Evolutionary conservation across 2,329 filamentous ascomycete species (phyloP).

Genomic region (Colletotrichum godetiae): DNA sequence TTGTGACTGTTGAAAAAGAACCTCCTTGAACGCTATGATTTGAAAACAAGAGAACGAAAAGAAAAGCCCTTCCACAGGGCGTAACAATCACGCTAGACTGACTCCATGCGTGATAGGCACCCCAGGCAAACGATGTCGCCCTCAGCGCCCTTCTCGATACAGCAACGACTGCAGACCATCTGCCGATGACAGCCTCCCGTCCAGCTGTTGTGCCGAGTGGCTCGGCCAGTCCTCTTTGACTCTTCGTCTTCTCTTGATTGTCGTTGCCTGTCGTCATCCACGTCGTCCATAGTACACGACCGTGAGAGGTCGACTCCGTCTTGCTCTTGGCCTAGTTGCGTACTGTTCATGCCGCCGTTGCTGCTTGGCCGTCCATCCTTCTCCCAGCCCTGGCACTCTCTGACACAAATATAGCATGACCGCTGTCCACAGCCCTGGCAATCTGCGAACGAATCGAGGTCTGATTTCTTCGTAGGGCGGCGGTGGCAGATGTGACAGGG

Average conservation of each 20-base stretch:
- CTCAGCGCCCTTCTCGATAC: constrained; percentile 71
- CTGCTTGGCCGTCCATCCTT: constrained; percentile 36
- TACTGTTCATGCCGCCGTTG: constrained; percentile 22
- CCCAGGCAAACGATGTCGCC: constrained; percentile 76
- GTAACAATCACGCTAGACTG: constrained; percentile 42
- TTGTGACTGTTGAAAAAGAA: background rate
- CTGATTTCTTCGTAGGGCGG: constrained; percentile 71
- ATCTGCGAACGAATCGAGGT: constrained; percentile 74
- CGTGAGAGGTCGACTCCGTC: constrained; percentile 45
- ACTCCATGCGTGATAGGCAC: constrained; percentile 63
- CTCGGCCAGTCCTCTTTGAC: background rate
- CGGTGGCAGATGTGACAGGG: constrained; percentile 77
- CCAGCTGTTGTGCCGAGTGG: constrained; percentile 45
- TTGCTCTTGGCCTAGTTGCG: constrained; percentile 26
- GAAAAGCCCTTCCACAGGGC: background rate
- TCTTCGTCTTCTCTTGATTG: constrained; percentile 25
- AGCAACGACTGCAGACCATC: constrained; percentile 75
- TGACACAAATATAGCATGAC: constrained; percentile 77
- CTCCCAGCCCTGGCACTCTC: constrained; percentile 67
- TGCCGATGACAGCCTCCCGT: constrained; percentile 57
- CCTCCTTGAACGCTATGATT: constrained; percentile 9
- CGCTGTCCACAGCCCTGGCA: constrained; percentile 71
- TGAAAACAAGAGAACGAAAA: background rate
- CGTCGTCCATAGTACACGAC: constrained; percentile 64
- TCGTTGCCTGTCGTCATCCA: constrained; percentile 46